Evolutionary conservation across 352 stramenopile genomes (phyloP), one percentile per base, ranked within the genome.

Genomic region (Pythium periplocum): DNA sequence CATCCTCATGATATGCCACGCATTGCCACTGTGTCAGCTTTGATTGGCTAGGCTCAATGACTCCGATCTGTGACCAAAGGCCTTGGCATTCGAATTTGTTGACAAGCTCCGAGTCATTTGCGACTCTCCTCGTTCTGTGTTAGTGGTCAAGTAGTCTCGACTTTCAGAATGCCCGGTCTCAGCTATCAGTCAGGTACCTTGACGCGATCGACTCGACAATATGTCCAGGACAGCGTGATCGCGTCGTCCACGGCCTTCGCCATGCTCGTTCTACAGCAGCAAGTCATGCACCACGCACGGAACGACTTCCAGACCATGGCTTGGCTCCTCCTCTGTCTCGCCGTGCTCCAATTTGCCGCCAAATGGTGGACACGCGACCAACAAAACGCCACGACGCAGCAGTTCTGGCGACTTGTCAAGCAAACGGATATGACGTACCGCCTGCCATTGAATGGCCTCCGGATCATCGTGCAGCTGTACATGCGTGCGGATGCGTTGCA

Each of bases 401-500:
- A 66, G 53, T 66, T 59, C 33, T 50, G 55, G 8, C 36, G 55
- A 34, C 48, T 53, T 0, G 26, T 55, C 6, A 36, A 46, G 26
- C 45, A 49, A 37, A 34, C 56, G 10, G 56, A 68, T 12, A 47
- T 59, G 8, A 47, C 59, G 6, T 53, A 65, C 6, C 47, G 63
- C 6, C 51, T 75, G 37, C 52, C 62, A 36, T 37, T 70, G 36
- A 74, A 75, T 47, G 80, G 64, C 1, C 42, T 60, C 12, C 69
- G 65, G 6, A 65, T 75, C 26, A 55, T 86, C 6, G 64, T 66
- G 33, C 68, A 68, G 48, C 72, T 73, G 44, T 87, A 69, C 56
- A 49, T 87, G 17, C 62, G 67, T 7, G 62, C 62, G 4, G 74
- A 80, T n/a, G 74, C 80, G 36, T 61, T 90, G 31, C 64, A 76